These are phyloP conservation scores for Emergomyces africanus DNA, from an alignment of 2,329 filamentous ascomycete species.

Conservation along the genomic window DNA sequence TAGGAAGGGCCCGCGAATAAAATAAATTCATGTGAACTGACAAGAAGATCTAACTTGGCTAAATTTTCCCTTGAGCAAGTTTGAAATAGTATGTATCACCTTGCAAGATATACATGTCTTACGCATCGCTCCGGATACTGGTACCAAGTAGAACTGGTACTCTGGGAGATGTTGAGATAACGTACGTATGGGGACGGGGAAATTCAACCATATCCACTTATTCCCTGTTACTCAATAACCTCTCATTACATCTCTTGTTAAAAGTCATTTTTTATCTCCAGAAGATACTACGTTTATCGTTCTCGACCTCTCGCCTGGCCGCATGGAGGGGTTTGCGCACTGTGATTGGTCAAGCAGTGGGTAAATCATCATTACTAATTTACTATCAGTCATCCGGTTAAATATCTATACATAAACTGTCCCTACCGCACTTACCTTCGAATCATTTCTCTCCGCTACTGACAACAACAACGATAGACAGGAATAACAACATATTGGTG, in stretches of 20 bases:
- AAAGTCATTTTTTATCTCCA: background rate
- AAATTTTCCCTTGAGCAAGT: too few species aligned
- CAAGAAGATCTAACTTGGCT: too few species aligned
- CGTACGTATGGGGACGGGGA: too few species aligned
- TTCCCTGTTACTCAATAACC: background rate
- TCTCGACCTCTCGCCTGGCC: conserved; percentile 20
- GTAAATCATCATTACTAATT: background rate
- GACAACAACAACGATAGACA: background rate
- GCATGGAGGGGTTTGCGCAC: conserved; percentile 24
- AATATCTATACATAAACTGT: too few species aligned
- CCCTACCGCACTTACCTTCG: background rate
- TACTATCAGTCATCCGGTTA: background rate
- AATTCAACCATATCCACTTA: background rate
- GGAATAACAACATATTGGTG: background rate
- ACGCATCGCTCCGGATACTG: too few species aligned
- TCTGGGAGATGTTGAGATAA: too few species aligned
- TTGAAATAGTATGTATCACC: too few species aligned
- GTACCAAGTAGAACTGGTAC: too few species aligned
- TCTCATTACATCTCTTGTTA: background rate
- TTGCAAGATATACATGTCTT: too few species aligned
- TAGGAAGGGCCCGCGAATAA: too few species aligned
- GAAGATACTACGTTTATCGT: conserved; percentile 1
- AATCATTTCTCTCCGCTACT: background rate
- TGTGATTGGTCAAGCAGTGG: conserved; percentile 22
- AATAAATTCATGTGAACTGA: too few species aligned